Base-by-base conservation (phyloP, 768 basidiomycete genomes). In the Punctularia strigosozonata region DNA sequence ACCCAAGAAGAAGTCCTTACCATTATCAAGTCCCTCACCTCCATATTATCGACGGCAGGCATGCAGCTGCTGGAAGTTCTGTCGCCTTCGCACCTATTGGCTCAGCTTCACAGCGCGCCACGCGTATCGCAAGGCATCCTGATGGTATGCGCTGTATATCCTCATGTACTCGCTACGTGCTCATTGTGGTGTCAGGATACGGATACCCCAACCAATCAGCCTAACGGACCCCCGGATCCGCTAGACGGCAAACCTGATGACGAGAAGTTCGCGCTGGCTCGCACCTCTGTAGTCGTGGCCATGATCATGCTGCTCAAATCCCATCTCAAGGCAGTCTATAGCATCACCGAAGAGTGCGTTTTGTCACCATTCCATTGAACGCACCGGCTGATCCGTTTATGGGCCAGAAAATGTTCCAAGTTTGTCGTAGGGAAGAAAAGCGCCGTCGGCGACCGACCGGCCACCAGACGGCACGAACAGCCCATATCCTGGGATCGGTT, bases 1-100 rank as follows among this genome's bases (percentile, higher is more conserved):
- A 87, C 88, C 0, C 80, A 84, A 49, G 95, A 99, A 57, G 95
- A 98, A 59, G 79, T 82, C 4, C 62, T 97, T 38, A 78, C 83
- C 4, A 79, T 97, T 18, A 74, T 95, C 52, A 84, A 82, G 43
- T 70, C 73, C 39, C 66, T 92, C 40, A 89, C 86, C 6, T 62
- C 71, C 14, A 68, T 82, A 18, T 67, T 88, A 33, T 91, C 82
- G 1, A 83, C 78, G 2, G 72, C 75, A 7, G 94, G 85, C 39
- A 80, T 79, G 69, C 86, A 85, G 49, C 58, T 86, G n/a, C 68
- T 88, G 40, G 89, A 84, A 49, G 60, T 67, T 15, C 55, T 84
- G 17, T 82, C 79, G 4, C 86, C 85, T 15, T 70, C 74, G 1
- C 75, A 86, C 45, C 60, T 88, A 7, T 66, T 82, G 21, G 64